Evolutionary conservation across 2,329 filamentous ascomycete genomes (phyloP).

Genomic region (Aspergillus quadrilineatus): DNA sequence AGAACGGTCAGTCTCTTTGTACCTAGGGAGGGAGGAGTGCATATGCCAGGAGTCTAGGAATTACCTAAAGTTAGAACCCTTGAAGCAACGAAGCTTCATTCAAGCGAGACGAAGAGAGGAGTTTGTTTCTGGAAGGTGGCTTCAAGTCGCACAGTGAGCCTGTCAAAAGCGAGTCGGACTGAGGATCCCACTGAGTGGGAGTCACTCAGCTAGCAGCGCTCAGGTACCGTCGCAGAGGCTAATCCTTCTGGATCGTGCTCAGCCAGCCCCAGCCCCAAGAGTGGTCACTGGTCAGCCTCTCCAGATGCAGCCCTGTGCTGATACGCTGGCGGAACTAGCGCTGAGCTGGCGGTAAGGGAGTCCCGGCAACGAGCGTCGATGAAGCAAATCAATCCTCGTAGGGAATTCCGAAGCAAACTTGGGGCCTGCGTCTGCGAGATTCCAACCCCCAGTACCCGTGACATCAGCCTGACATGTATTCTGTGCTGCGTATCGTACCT

Average conservation of each 20-base stretch:
- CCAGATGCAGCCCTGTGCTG: slow-evolving; percentile 21
- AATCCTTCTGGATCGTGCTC: slow-evolving; percentile 17
- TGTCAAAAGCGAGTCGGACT: slow-evolving; percentile 15
- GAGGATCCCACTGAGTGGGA: background rate
- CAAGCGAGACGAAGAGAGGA: background rate
- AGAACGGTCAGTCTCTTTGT: slow-evolving; percentile 4
- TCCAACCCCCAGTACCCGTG: background rate
- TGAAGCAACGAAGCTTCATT: background rate
- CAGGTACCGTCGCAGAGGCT: background rate
- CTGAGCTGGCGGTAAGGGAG: slow-evolving; percentile 39
- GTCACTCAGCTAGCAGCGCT: background rate
- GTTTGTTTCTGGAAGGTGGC: background rate
- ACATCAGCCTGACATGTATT: slow-evolving; percentile 8
- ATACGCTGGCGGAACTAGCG: slow-evolving; percentile 37
- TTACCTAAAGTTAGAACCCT: slow-evolving; percentile 4
- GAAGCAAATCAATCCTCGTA: background rate
- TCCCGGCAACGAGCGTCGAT: slow-evolving; percentile 33
- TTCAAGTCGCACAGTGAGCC: slow-evolving; percentile 16
- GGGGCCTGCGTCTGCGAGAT: background rate
- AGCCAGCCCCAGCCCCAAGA: slow-evolving; percentile 19
- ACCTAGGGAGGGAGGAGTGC: slow-evolving; percentile 10
- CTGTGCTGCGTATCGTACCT: slow-evolving; percentile 3
- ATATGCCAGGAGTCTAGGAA: slow-evolving; percentile 18
- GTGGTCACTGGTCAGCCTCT: slow-evolving; percentile 9
- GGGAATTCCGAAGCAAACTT: background rate